phyloP scores from a whole-genome alignment of 768 basidiomycete genomes.

The Tricholoma furcatifolium region DNA sequence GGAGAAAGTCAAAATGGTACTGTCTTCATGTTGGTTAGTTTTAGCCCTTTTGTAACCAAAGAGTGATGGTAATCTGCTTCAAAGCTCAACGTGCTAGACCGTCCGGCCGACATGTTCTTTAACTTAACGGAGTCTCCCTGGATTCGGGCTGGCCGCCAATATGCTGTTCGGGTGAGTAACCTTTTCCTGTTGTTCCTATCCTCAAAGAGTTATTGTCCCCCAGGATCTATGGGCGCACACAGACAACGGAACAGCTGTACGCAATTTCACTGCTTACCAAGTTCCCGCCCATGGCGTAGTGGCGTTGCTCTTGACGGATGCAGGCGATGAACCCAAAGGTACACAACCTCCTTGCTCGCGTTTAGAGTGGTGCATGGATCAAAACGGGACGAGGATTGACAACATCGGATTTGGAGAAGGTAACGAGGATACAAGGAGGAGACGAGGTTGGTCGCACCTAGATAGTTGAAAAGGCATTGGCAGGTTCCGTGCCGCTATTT shows the following conservation, averaged over 20 bases:
- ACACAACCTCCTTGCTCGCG: constrained; percentile 57
- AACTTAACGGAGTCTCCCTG: constrained; percentile 64
- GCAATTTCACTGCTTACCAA: constrained; percentile 51
- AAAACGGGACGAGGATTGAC: constrained; percentile 50
- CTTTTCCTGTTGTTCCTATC: neutral
- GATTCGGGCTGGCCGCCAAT: constrained; percentile 62
- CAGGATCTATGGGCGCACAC: constrained; percentile 80
- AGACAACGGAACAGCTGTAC: constrained; percentile 63
- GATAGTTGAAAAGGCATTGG: too few relatives aligned
- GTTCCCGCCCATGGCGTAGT: constrained; percentile 72
- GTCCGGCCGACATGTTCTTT: constrained; percentile 54
- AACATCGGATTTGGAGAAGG: constrained; percentile 14
- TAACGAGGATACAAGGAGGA: too few relatives aligned
- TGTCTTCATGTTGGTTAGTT: constrained; percentile 60
- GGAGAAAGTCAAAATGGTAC: constrained; percentile 60
- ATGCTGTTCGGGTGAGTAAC: constrained; percentile 52
- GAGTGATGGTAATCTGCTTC: neutral
- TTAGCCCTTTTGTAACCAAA: neutral
- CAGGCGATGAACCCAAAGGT: constrained; percentile 63
- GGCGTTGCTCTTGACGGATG: constrained; percentile 63
- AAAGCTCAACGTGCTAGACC: constrained; percentile 58
- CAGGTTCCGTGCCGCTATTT: too few relatives aligned
- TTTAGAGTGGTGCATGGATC: constrained; percentile 56
- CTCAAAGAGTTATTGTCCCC: neutral
- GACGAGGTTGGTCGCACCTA: too few relatives aligned